Evolutionary conservation across 306 rosid genomes (phyloP).

Genomic region (Malus sylvestris): DNA sequence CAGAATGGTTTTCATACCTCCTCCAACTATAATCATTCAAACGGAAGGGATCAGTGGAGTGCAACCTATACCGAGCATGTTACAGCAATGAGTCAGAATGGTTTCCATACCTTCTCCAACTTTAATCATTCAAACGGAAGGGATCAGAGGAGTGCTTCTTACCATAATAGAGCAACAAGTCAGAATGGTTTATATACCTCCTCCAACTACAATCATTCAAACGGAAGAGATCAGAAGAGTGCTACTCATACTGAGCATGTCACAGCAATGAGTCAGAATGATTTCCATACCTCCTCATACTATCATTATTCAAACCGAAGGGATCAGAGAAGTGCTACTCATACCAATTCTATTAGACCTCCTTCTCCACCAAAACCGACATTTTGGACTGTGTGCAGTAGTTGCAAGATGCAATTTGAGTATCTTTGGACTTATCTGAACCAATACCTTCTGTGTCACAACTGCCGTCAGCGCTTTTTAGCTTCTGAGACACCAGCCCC

Average conservation of each 20-base stretch:
- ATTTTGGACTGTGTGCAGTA: constrained; percentile 68
- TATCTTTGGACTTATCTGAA: constrained; percentile 31
- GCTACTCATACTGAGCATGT: too few species aligned
- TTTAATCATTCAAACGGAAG: neutral
- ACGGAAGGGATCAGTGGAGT: constrained; percentile 22
- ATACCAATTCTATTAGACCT: constrained; percentile 18
- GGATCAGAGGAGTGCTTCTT: neutral
- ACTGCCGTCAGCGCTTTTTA: constrained; percentile 41
- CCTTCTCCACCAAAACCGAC: constrained; percentile 26
- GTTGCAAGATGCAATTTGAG: constrained; percentile 54
- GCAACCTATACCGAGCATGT: neutral
- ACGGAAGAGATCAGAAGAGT: too few species aligned
- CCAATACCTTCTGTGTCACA: constrained; percentile 34
- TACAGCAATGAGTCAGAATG: neutral
- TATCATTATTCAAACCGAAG: constrained; percentile 18
- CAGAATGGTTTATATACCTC: neutral
- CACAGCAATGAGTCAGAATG: constrained; percentile 25
- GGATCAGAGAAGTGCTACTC: constrained; percentile 22
- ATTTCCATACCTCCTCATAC: constrained; percentile 17
- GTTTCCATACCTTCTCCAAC: neutral
- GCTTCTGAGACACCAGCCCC: constrained; percentile 49
- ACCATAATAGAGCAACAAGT: neutral
- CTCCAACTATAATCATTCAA: constrained; percentile 16
- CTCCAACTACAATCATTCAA: neutral
- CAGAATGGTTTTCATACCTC: constrained; percentile 31